Base-by-base conservation (phyloP, 2,329 filamentous ascomycete genomes). In the Talaromyces atroroseus region DNA sequence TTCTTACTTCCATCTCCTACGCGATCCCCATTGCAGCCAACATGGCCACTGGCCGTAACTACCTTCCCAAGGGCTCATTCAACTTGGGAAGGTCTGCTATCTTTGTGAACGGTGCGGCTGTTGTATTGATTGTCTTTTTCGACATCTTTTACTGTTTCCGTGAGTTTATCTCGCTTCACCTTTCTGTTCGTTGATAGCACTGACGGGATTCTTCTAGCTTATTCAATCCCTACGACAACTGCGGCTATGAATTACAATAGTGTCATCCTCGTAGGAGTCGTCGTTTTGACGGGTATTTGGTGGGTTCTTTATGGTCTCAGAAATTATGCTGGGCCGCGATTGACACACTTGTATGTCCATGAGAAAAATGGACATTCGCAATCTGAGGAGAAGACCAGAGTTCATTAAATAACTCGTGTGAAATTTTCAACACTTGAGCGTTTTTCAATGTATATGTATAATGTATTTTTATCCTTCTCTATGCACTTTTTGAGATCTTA, bases 211-310 rank as follows among this genome's bases (percentile, higher is more conserved):
- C 7, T 7, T 12, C 18, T 7, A 54, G 52, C 52, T 26, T 54
- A 38, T 40, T 47, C 52, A 8, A 71, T 68, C 62, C 73, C 73
- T 16, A 69, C 68, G 10, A 69, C 62, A 64, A 66, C 46, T 5
- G 59, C 61, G 0, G 77, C 77, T 55, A 78, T 79, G 77, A 79
- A 78, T 57, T 78, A 78, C 60, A 78, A 76, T 2, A 78, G 77
- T 42, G 74, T 76, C 0, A 74, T 76, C 14, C 72, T 78, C 2
- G 76, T 74, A 1, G 75, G 69, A 0, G 68, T 74, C 26, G 56
- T 76, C 11, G 40, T 73, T 1, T 65, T 78, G 6, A 67, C 68
- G 55, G 54, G 71, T 2, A 60, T 57, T 0, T 78, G 75, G 76
- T 78, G 75, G 74, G 23, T 56, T 32, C 10, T 45, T 7, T 45